phyloP scores from a whole-genome alignment of 2,329 filamentous ascomycete species.

The Microsporum ferrugineum region DNA sequence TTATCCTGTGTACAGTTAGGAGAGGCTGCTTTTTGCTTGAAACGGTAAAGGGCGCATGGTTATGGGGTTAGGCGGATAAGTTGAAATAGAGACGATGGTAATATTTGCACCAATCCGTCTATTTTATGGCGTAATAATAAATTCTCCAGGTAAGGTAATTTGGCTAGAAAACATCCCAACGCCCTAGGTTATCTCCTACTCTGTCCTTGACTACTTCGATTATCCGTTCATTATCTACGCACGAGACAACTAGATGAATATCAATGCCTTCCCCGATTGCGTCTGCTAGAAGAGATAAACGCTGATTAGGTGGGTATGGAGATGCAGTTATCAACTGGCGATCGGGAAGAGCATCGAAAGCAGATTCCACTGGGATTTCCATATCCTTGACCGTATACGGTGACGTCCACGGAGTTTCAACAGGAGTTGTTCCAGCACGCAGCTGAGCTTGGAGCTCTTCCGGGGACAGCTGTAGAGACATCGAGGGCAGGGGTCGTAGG shows the following conservation, averaged over 20 bases:
- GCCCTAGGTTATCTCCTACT: constrained; percentile 24
- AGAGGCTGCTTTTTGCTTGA: background rate
- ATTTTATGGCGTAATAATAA: background rate
- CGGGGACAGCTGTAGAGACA: background rate
- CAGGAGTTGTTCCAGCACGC: background rate
- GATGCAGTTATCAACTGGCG: background rate
- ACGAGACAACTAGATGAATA: constrained; percentile 28
- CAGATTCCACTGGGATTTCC: background rate
- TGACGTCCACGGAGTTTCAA: background rate
- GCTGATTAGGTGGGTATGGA: background rate
- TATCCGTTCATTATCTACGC: constrained; percentile 17
- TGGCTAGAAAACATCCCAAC: constrained; percentile 24
- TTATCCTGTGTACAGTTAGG: background rate
- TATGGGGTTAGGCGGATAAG: background rate
- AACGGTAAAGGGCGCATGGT: background rate
- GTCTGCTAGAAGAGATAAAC: constrained; percentile 25
- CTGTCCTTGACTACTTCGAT: constrained; percentile 34
- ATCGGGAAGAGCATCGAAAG: background rate
- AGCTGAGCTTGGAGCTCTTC: background rate
- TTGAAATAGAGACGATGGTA: background rate
- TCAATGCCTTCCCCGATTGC: constrained; percentile 32
- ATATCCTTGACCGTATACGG: background rate
- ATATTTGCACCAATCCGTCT: background rate
- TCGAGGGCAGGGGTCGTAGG: constrained; percentile 8
- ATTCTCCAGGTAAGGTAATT: background rate